A percentile compares a stretch with the other conserved stretches of the same genome.
These are phyloP conservation scores for Plasmodium fragile DNA, from an alignment of 169 alveolate genomes.

Conservation along the genomic window DNA sequence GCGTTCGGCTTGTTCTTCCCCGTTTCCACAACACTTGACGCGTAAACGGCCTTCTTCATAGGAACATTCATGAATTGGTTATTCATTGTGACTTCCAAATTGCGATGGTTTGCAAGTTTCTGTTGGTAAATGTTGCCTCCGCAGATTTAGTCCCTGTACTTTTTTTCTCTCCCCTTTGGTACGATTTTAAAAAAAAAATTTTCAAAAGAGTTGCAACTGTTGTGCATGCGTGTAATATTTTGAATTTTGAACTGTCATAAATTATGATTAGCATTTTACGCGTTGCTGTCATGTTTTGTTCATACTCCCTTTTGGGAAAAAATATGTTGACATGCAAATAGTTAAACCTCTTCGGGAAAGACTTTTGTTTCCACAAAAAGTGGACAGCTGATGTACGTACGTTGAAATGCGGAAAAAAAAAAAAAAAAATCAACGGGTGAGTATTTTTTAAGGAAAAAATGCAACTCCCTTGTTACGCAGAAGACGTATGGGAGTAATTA, in stretches of 20 bases:
- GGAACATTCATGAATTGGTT: slow-evolving; percentile 29
- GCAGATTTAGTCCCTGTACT: background rate
- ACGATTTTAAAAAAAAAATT: background rate
- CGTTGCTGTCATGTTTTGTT: background rate
- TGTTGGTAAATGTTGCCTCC: background rate
- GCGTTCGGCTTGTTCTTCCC: background rate
- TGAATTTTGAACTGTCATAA: background rate
- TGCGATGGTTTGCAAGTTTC: background rate
- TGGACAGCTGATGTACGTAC: background rate
- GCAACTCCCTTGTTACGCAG: background rate
- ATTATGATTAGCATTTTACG: background rate
- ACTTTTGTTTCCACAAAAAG: background rate
- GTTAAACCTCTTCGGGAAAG: background rate
- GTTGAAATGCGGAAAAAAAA: background rate
- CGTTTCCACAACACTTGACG: slow-evolving; percentile 9
- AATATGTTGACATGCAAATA: slow-evolving; percentile 1
- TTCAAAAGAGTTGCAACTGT: slow-evolving; percentile 2
- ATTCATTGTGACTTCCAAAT: slow-evolving; percentile 8
- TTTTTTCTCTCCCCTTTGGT: background rate
- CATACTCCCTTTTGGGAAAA: background rate
- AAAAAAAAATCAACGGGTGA: background rate
- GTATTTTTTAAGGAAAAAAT: background rate
- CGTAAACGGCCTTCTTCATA: slow-evolving; percentile 15
- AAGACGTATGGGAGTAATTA: background rate
- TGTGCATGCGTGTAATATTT: background rate